These are phyloP conservation scores for Neofusicoccum sp. DNA, from an alignment of 2,329 filamentous ascomycete species.

Conservation along the genomic window DNA sequence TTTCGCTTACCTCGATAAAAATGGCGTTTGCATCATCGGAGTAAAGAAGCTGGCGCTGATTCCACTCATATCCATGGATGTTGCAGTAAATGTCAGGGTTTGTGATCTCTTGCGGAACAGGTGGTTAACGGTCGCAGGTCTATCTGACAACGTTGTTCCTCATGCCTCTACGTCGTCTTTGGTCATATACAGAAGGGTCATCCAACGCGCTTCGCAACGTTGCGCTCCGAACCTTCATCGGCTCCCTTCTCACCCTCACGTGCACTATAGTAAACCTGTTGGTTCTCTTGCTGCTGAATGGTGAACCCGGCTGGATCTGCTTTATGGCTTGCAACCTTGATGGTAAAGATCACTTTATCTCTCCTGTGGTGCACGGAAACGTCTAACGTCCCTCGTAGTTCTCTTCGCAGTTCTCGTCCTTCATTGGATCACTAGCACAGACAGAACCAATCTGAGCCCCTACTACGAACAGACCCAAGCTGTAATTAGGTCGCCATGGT, in stretches of 20 bases:
- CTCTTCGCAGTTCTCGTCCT: neutral
- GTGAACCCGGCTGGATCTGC: constrained; percentile 2
- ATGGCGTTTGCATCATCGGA: constrained; percentile 55
- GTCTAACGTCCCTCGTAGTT: neutral
- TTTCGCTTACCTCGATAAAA: neutral
- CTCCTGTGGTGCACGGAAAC: neutral
- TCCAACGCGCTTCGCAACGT: neutral
- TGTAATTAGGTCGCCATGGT: neutral
- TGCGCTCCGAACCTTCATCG: neutral
- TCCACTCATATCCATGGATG: constrained; percentile 60
- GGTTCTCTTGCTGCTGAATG: neutral
- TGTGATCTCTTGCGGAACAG: neutral
- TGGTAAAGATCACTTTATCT: neutral
- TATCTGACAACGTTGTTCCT: constrained; percentile 63
- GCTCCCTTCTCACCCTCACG: neutral
- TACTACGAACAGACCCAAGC: neutral
- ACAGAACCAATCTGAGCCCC: neutral
- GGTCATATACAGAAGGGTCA: neutral
- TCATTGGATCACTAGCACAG: neutral
- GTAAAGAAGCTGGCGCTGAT: constrained; percentile 59
- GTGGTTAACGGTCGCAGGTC: constrained; percentile 26
- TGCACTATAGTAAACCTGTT: neutral
- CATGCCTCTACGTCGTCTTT: constrained; percentile 50
- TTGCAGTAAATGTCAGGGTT: constrained; percentile 52
- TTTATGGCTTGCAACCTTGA: neutral